phyloP scores from a whole-genome alignment of 2,329 filamentous ascomycete species.

The Aspergillus neoniger region DNA sequence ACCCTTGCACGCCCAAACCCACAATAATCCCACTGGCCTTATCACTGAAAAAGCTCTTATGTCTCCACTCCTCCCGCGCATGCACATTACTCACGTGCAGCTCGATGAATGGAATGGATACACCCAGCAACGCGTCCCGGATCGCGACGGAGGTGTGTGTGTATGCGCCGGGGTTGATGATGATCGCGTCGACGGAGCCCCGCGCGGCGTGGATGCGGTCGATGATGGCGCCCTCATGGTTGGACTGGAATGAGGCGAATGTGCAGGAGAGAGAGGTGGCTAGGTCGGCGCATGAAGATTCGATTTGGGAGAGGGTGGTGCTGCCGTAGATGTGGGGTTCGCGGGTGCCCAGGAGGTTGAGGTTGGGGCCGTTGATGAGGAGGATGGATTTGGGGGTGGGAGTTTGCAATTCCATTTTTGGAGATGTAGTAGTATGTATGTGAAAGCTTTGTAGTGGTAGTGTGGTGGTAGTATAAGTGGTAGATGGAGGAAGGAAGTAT shows the following conservation, averaged over 20 bases:
- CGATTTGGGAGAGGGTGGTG: slow-evolving; percentile 66
- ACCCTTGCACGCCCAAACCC: slow-evolving; percentile 66
- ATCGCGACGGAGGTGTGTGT: slow-evolving; percentile 77
- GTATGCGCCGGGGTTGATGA: slow-evolving; percentile 75
- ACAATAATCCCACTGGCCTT: slow-evolving; percentile 74
- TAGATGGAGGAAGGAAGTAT: neutral
- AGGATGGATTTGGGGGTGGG: slow-evolving; percentile 54
- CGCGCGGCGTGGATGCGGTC: slow-evolving; percentile 72
- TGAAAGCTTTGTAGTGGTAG: neutral
- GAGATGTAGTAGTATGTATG: neutral
- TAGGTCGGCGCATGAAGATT: slow-evolving; percentile 52
- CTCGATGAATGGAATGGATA: slow-evolving; percentile 73
- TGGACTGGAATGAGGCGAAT: slow-evolving; percentile 69
- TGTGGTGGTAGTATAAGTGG: neutral
- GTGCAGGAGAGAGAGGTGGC: slow-evolving; percentile 52
- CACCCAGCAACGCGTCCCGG: slow-evolving; percentile 70
- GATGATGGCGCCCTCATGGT: slow-evolving; percentile 73
- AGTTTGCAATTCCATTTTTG: slow-evolving; percentile 26
- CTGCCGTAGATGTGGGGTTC: slow-evolving; percentile 74
- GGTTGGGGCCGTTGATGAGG: slow-evolving; percentile 79
- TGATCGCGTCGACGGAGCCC: slow-evolving; percentile 57
- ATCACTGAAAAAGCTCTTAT: slow-evolving; percentile 72
- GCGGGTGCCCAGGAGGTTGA: slow-evolving; percentile 75
- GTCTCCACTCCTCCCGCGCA: slow-evolving; percentile 66
- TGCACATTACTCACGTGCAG: slow-evolving; percentile 77